Evolutionary conservation across 805 yeast species (phyloP).

Genomic region (Middelhovenomyces tepae): DNA sequence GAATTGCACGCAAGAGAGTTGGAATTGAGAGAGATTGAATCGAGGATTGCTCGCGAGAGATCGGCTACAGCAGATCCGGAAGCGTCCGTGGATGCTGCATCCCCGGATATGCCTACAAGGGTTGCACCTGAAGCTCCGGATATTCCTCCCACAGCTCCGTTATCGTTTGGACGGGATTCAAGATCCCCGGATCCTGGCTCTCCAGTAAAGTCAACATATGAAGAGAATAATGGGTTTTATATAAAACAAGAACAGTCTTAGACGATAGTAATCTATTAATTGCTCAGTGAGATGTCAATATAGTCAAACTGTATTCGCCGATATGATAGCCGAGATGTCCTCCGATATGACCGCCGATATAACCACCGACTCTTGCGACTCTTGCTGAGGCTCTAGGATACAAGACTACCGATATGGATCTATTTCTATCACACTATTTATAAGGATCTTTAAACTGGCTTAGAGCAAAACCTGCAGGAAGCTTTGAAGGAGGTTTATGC

Average conservation of each 20-base stretch:
- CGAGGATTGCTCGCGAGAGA: slow-evolving; percentile 21
- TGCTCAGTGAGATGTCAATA: neutral
- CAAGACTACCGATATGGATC: neutral
- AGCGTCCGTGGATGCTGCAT: slow-evolving; percentile 3
- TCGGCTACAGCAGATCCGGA: slow-evolving; percentile 3
- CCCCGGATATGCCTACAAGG: neutral
- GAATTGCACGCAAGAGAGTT: slow-evolving; percentile 31
- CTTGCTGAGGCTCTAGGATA: neutral
- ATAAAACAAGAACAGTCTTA: neutral
- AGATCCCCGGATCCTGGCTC: slow-evolving; percentile 6
- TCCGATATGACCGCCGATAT: neutral
- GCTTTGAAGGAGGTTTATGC: slow-evolving; percentile 13
- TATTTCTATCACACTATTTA: no score
- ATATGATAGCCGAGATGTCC: neutral
- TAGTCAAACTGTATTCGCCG: neutral
- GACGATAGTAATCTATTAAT: no score
- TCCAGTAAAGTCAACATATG: neutral
- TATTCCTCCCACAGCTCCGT: neutral
- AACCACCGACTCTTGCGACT: neutral
- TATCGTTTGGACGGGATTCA: neutral
- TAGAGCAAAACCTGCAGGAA: slow-evolving; percentile 9
- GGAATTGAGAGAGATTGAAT: slow-evolving; percentile 33
- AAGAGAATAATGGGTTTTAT: neutral
- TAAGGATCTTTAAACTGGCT: slow-evolving; percentile 12
- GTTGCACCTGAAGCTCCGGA: neutral